A percentile compares a stretch with the other conserved stretches of the same genome.
These are phyloP conservation scores for Trichothecium sympodiale DNA, from an alignment of 2,329 filamentous ascomycete species.

Conservation along the genomic window DNA sequence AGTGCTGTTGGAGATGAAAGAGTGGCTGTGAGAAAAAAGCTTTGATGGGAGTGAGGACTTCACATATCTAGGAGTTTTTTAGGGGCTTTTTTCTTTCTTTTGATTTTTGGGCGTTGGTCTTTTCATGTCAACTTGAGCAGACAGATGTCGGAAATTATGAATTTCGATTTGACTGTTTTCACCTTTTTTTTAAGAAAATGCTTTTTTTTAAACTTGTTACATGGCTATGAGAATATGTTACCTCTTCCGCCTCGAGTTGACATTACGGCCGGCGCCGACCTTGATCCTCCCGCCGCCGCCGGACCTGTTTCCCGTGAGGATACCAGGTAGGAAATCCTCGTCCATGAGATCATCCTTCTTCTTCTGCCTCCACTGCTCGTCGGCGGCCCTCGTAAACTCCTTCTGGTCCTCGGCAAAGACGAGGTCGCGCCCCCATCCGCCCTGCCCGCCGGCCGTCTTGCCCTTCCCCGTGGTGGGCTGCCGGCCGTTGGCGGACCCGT, in stretches of 20 bases:
- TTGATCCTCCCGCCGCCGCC: slow-evolving; percentile 56
- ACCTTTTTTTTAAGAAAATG: too few species aligned
- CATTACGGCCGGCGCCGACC: slow-evolving; percentile 74
- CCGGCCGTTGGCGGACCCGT: slow-evolving; percentile 72
- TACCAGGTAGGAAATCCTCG: slow-evolving; percentile 78
- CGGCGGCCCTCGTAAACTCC: slow-evolving; percentile 61
- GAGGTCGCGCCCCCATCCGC: slow-evolving; percentile 74
- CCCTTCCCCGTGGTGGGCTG: slow-evolving; percentile 34
- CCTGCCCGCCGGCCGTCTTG: slow-evolving; percentile 57
- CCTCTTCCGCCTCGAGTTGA: slow-evolving; percentile 67
- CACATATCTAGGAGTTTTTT: too few species aligned
- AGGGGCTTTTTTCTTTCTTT: too few species aligned
- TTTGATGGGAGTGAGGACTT: too few species aligned
- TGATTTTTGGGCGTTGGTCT: too few species aligned
- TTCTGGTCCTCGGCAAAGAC: slow-evolving; percentile 94
- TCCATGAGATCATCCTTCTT: slow-evolving; percentile 85
- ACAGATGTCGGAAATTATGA: too few species aligned
- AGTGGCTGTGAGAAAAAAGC: too few species aligned
- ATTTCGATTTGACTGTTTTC: too few species aligned
- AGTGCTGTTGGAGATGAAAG: too few species aligned
- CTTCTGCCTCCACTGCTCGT: slow-evolving; percentile 53
- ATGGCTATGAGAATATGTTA: slow-evolving; percentile 13
- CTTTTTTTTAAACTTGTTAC: slow-evolving; percentile 1
- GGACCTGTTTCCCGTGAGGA: slow-evolving; percentile 66
- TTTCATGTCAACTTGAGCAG: too few species aligned